Percentiles rank a stretch among this genome's conserved stretches.
Conservation (phyloP, 768 basidiomycete species). For the Suillus luteus region DNA sequence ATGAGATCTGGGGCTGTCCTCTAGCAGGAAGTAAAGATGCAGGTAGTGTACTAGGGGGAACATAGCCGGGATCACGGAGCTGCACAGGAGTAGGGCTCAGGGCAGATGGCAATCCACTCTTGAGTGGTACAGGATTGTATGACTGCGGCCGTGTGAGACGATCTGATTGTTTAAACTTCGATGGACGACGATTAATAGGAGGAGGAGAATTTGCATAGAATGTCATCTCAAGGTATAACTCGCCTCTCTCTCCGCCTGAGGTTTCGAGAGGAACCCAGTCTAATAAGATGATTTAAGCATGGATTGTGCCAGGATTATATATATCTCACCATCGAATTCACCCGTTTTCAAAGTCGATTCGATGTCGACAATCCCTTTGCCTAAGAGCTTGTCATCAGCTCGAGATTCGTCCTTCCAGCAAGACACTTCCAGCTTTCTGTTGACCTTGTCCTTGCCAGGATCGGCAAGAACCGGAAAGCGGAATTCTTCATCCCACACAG, state of each 20-base stretch:
- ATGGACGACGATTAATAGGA: slow-evolving; percentile 52
- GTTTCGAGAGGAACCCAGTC: slow-evolving; percentile 69
- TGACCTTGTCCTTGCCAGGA: slow-evolving; percentile 44
- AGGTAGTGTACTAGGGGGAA: slow-evolving; percentile 19
- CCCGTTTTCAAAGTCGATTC: slow-evolving; percentile 78
- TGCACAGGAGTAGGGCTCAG: slow-evolving; percentile 9
- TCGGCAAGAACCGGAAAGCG: slow-evolving; percentile 72
- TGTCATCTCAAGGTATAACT: slow-evolving; percentile 92
- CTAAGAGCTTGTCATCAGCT: slow-evolving; percentile 72
- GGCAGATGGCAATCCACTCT: neutral
- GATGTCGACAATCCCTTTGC: slow-evolving; percentile 75
- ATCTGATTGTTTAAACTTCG: slow-evolving; percentile 54
- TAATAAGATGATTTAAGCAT: slow-evolving; percentile 26
- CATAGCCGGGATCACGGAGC: slow-evolving; percentile 14
- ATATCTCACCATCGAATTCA: slow-evolving; percentile 81
- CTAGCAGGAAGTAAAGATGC: slow-evolving; percentile 28
- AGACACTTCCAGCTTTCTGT: slow-evolving; percentile 66
- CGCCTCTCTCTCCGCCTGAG: slow-evolving; percentile 71
- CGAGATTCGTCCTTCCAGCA: slow-evolving; percentile 80
- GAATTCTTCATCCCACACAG: slow-evolving; percentile 90
- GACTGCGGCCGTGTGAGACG: slow-evolving; percentile 47
- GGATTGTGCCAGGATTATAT: neutral
- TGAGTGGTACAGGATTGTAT: slow-evolving; percentile 20
- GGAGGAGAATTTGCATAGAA: slow-evolving; percentile 76
- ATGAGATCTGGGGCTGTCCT: slow-evolving; percentile 12